A percentile compares a stretch with the other conserved stretches of the same genome.
Evolutionary conservation across 2,329 filamentous ascomycete genomes (phyloP).

Genomic region (Chaetomium olivaceum): DNA sequence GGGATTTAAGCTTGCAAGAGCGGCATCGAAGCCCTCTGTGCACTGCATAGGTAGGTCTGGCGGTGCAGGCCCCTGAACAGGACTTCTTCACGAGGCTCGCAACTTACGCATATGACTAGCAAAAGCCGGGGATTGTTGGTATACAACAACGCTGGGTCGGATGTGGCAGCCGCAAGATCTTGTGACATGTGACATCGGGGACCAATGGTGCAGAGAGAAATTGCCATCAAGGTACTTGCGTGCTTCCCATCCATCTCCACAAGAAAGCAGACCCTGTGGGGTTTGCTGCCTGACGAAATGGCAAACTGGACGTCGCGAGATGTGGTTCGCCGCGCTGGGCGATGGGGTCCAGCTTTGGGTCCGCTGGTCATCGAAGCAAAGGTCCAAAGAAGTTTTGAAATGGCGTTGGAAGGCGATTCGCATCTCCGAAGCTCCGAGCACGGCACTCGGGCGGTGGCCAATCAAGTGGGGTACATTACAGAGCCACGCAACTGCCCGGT

Average conservation of each 20-base stretch:
- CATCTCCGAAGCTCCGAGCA: slow-evolving; percentile 18
- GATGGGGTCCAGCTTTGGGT: not conserved
- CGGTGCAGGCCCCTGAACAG: too few relatives aligned
- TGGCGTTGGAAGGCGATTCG: slow-evolving; percentile 1
- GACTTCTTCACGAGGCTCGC: too few relatives aligned
- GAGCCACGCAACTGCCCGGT: slow-evolving; percentile 13
- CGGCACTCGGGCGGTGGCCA: not conserved
- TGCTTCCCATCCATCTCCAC: not conserved
- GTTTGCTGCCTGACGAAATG: not conserved
- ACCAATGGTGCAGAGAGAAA: not conserved
- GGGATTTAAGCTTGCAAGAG: too few relatives aligned
- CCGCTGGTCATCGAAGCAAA: not conserved
- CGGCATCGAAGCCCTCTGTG: too few relatives aligned
- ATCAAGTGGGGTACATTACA: slow-evolving; percentile 15
- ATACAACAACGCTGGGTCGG: not conserved
- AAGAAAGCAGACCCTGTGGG: not conserved
- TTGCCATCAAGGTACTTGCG: not conserved
- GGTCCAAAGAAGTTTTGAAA: not conserved
- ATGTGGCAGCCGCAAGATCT: not conserved
- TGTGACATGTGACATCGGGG: not conserved
- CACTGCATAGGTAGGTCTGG: too few relatives aligned
- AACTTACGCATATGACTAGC: too few relatives aligned
- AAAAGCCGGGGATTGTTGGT: not conserved
- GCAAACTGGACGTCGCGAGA: not conserved
- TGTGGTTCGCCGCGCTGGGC: not conserved